Evolutionary conservation across 139 green algal genomes (phyloP), one percentile per base, ranked within the genome.

Genomic region (Chlamydomonas sphaeroides): DNA sequence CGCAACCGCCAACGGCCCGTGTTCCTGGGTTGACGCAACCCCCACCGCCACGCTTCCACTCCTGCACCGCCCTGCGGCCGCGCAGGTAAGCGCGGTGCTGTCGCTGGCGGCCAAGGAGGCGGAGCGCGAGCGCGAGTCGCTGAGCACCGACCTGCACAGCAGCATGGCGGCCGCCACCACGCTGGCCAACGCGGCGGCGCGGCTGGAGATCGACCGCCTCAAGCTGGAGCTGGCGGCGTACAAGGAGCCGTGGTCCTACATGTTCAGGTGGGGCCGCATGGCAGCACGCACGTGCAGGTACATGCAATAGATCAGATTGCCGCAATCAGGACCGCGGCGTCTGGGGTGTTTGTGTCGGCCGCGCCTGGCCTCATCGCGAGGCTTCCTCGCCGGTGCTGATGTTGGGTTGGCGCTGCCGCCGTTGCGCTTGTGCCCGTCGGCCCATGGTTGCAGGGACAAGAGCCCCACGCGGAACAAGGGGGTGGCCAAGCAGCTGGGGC

Each of bases 221-320:
- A 23, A 65, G 48, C 75, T 85, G 49, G 69, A 88, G 61, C 77
- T 88, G 68, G 84, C 78, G 2, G 84, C 84, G 2, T 88, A 85
- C 84, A 88, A 88, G 77, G 77, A 84, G 65, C 77, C 77, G 10
- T 84, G 77, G 77, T 0, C 1, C 0, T 84, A 84, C 49, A 62
- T 66, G 59, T n/a, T n/a, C n/a, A n/a, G n/a, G n/a, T n/a, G n/a
- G n/a, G n/a, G n/a, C n/a, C n/a, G n/a, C n/a, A n/a, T n/a, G 45
- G 45, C 45, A 14, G 45, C 45, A 14, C 10, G 45, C 45, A 51
- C 10, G 10, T 14, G 10, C 14, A 51, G 45, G 14, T 21, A 51
- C 14, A 51, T 51, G 45, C 45, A 51, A 14, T 14, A 51, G 10
- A 51, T 51, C 45, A 51, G 45, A 14, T 51, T 51, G 14, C 45